A percentile compares a stretch with the other conserved stretches of the same genome.
phyloP scores from a whole-genome alignment of 2,329 filamentous ascomycete genomes.

The Fusarium tuaranense region DNA sequence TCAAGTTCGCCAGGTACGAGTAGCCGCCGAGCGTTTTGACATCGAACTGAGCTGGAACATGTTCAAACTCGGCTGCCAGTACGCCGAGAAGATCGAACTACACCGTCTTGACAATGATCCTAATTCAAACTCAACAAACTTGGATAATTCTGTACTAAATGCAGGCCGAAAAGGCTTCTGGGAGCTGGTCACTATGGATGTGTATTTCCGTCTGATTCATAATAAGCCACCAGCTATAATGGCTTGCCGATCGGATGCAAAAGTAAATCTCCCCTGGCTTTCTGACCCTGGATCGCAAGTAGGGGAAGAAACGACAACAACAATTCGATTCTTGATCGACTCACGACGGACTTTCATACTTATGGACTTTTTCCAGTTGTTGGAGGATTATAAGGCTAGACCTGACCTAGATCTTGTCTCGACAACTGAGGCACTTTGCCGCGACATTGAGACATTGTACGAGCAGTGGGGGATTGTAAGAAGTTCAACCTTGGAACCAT shows the following conservation, averaged over 20 bases:
- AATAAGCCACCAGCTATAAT: not conserved
- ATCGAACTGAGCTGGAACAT: not conserved
- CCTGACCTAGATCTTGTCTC: not conserved
- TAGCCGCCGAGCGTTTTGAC: not conserved
- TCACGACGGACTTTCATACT: not conserved
- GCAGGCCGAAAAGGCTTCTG: not conserved
- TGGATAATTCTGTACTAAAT: not conserved
- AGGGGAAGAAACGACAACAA: not conserved
- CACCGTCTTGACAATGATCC: not conserved
- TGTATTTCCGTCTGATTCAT: not conserved
- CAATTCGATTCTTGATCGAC: not conserved
- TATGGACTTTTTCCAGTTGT: not conserved
- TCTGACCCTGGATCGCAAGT: not conserved
- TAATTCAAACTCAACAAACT: not conserved
- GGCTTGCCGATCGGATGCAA: not conserved
- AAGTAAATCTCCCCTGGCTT: not conserved
- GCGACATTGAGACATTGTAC: not conserved
- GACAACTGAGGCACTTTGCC: not conserved
- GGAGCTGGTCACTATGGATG: not conserved
- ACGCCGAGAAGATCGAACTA: not conserved
- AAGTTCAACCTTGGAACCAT: not conserved
- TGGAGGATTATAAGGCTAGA: not conserved
- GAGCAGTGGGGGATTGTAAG: not conserved
- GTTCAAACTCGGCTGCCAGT: not conserved
- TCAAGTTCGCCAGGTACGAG: not conserved